A percentile compares a stretch with the other conserved stretches of the same genome.
Evolutionary conservation across 306 rosid species (phyloP).

Genomic region (Spatholobus suberectus): DNA sequence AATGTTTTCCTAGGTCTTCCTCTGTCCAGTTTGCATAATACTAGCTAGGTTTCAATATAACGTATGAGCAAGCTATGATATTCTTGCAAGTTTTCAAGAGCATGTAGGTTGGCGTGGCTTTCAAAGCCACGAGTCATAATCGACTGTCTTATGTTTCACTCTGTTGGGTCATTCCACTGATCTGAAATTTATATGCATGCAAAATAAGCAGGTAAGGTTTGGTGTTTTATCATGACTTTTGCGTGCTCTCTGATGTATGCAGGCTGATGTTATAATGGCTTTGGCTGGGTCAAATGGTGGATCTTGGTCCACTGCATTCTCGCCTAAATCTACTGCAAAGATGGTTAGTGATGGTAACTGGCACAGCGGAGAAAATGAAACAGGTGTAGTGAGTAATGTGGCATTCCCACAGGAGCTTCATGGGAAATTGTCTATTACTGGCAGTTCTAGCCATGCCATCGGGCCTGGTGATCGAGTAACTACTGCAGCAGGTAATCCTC

Average conservation of each 20-base stretch:
- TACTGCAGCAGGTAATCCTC: slow-evolving; percentile 61
- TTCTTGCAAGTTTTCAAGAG: slow-evolving; percentile 28
- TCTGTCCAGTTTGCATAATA: slow-evolving; percentile 7
- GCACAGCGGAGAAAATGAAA: slow-evolving; percentile 71
- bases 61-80: slow-evolving; percentile 15
- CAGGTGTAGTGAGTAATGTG: slow-evolving; percentile 57
- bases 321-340: slow-evolving; percentile 65
- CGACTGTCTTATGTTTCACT: not conserved
- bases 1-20: not conserved
- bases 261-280: slow-evolving; percentile 98
- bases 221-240: slow-evolving; percentile 30
- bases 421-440: slow-evolving; percentile 60
- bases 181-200: slow-evolving; percentile 26
- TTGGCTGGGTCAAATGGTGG: slow-evolving; percentile 98
- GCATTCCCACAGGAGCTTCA: slow-evolving; percentile 58
- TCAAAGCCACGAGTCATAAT: slow-evolving; percentile 20
- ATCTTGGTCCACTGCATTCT: slow-evolving; percentile 91
- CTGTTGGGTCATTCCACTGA: slow-evolving; percentile 1
- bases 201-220: slow-evolving; percentile 1
- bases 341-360: slow-evolving; percentile 55
- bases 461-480: slow-evolving; percentile 59
- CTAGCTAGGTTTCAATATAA: slow-evolving; percentile 12
- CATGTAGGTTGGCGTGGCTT: slow-evolving; percentile 15
- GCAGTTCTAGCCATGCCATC: slow-evolving; percentile 58
- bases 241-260: slow-evolving; percentile 43